Conservation (phyloP, 1,284 basidiomycete species). For the Vanrija sp. region DNA sequence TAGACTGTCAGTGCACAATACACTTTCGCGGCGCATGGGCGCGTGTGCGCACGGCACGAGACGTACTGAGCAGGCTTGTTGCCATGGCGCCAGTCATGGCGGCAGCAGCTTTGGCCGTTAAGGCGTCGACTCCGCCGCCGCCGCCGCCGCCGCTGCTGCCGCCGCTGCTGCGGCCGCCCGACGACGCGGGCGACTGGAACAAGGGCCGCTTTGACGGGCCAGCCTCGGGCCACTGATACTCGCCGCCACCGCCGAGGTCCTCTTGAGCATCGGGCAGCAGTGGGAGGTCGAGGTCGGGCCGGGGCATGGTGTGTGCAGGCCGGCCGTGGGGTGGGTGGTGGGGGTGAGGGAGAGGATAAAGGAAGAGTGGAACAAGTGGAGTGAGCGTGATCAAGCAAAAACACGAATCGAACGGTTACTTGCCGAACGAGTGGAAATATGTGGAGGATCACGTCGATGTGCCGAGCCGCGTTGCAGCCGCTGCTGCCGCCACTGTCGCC, state of each 20-base stretch:
- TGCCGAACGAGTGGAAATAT: neutral
- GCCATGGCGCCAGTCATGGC: slow-evolving; percentile 49
- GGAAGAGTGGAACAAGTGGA: neutral
- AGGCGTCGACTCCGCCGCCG: slow-evolving; percentile 13
- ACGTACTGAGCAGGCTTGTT: slow-evolving; percentile 48
- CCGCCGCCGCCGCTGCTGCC: no score
- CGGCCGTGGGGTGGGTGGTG: neutral
- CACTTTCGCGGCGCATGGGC: neutral
- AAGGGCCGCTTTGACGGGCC: slow-evolving; percentile 20
- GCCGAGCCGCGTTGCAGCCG: neutral
- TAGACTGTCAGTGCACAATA: neutral
- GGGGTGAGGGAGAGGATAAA: neutral
- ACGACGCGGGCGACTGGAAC: slow-evolving; percentile 1
- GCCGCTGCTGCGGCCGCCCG: neutral
- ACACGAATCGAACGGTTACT: neutral
- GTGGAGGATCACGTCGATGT: neutral
- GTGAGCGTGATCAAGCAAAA: no score
- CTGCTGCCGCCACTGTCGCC: neutral
- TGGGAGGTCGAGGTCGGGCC: slow-evolving; percentile 9
- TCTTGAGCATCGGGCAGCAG: slow-evolving; percentile 7
- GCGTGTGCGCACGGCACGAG: neutral
- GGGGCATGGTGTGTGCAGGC: neutral
- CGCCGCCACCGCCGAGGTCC: slow-evolving; percentile 5
- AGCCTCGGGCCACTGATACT: slow-evolving; percentile 36
- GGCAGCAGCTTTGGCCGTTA: slow-evolving; percentile 46